These are phyloP conservation scores for Aspergillus unguis DNA, from an alignment of 2,329 filamentous ascomycete species.

Conservation along the genomic window DNA sequence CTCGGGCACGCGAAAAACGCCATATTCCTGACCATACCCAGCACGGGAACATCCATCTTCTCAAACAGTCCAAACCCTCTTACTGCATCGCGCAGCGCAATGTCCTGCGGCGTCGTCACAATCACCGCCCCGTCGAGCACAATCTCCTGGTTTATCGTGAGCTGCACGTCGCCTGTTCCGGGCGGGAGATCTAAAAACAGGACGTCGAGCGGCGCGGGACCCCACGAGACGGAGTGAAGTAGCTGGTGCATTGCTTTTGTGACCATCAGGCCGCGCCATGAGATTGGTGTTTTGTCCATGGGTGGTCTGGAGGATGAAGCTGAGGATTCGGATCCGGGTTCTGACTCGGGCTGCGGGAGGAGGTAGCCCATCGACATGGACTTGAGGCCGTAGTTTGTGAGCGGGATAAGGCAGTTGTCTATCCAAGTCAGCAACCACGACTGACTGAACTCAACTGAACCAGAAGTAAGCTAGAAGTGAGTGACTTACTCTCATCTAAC, in stretches of 20 bases:
- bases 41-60: slow-evolving; percentile 70
- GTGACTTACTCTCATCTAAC: slow-evolving; percentile 64
- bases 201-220: slow-evolving; percentile 66
- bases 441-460: too few relatives aligned
- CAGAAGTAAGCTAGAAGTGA: too few relatives aligned
- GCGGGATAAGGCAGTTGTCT: slow-evolving; percentile 65
- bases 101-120: slow-evolving; percentile 88
- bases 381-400: slow-evolving; percentile 93
- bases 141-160: slow-evolving; percentile 95
- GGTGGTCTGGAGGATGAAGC: slow-evolving; percentile 31
- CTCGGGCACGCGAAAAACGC: slow-evolving; percentile 75
- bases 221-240: slow-evolving; percentile 93
- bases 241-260: slow-evolving; percentile 96
- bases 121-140: slow-evolving; percentile 80
- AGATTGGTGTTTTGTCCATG: slow-evolving; percentile 66
- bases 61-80: slow-evolving; percentile 92
- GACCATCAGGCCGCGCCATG: slow-evolving; percentile 95
- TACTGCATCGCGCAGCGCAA: slow-evolving; percentile 86
- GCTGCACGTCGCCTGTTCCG: slow-evolving; percentile 90
- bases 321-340: background rate
- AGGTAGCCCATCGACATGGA: slow-evolving; percentile 89
- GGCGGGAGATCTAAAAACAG: slow-evolving; percentile 89
- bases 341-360: slow-evolving; percentile 15
- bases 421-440: too few relatives aligned
- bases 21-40: slow-evolving; percentile 94